phyloP scores from a whole-genome alignment of 2,329 filamentous ascomycete species.

The Sarocladiaceae sp. region DNA sequence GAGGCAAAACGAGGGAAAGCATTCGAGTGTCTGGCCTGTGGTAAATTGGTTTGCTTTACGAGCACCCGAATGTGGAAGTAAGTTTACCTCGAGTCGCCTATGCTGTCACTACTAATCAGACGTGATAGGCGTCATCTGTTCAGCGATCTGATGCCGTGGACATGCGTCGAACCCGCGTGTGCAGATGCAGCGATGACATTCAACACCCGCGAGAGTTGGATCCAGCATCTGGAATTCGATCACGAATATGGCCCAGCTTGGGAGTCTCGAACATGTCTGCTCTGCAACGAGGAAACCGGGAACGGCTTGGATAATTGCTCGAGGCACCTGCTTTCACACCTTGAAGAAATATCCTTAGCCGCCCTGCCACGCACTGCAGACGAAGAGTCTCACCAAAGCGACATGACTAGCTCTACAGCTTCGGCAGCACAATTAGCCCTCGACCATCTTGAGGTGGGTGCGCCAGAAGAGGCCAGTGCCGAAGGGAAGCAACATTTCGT shows the following conservation, averaged over 20 bases:
- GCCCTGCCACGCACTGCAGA: background rate
- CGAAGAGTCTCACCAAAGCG: no score
- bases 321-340: background rate
- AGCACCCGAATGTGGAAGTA: conserved; percentile 1
- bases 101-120: background rate
- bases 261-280: background rate
- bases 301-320: background rate
- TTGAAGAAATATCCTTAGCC: conserved; percentile 1
- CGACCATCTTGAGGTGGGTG: no score
- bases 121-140: conserved; percentile 2
- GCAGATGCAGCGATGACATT: background rate
- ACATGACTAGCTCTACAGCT: no score
- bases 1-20: background rate
- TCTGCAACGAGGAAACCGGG: background rate
- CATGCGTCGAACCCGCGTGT: background rate
- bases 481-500: no score
- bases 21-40: background rate
- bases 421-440: no score
- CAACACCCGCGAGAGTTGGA: background rate
- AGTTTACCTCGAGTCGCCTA: background rate
- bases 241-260: conserved; percentile 2
- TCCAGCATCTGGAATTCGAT: conserved; percentile 2
- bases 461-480: no score
- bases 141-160: conserved; percentile 1
- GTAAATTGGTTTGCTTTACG: background rate